phyloP scores from a whole-genome alignment of 106 monocot species.

The Dendrobium nobile region DNA sequence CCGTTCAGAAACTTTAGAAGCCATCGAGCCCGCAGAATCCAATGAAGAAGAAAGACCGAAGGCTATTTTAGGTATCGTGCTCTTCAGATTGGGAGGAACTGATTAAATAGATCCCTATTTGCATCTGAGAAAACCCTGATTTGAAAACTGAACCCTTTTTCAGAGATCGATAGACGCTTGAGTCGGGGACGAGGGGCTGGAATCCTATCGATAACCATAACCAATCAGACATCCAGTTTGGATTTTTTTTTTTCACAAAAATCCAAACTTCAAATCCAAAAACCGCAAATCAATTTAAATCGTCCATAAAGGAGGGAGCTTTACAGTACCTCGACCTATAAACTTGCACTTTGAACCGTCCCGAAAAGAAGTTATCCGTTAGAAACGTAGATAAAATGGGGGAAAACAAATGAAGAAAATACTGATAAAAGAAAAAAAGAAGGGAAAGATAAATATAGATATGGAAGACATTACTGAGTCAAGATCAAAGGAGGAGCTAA shows the following conservation, averaged over 20 bases:
- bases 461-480: not conserved
- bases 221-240: not conserved
- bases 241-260: too few species aligned
- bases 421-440: not conserved
- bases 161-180: not conserved
- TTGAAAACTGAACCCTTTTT: not conserved
- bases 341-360: not conserved
- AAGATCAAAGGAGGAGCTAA: not conserved
- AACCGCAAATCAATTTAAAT: not conserved
- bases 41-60: not conserved
- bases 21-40: not conserved
- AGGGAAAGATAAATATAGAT: not conserved
- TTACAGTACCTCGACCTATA: slow-evolving; percentile 1
- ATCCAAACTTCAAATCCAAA: not conserved
- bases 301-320: not conserved
- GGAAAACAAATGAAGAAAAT: not conserved
- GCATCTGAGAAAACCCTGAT: not conserved
- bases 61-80: not conserved
- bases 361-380: not conserved
- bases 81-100: not conserved
- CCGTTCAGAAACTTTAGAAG: not conserved
- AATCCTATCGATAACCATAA: not conserved
- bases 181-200: not conserved
- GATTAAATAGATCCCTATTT: too few species aligned
- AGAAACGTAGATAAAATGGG: not conserved